Evolutionary conservation across 352 stramenopile genomes (phyloP), one percentile per base, ranked within the genome.

Genomic region (Phytophthora sp.): DNA sequence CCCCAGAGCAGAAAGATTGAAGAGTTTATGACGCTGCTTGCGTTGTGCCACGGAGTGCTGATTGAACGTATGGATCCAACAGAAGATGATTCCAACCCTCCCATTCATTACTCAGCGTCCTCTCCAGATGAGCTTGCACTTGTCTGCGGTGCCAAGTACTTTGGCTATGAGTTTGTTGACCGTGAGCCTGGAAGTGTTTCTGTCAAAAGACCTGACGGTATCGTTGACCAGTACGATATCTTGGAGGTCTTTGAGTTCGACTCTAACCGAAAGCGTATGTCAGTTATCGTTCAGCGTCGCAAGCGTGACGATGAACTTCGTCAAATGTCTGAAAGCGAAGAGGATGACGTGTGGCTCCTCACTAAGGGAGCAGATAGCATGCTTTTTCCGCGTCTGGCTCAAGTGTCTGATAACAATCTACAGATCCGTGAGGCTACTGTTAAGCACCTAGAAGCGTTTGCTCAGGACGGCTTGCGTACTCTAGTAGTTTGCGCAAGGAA

Each of bases 31-130:
- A 88, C 72, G 2, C 76, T 95, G 57, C 54, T 98, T 43, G 91
- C 89, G 15, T 61, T 98, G 12, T 98, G 93, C 39, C 94, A 99
- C 76, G 98, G 96, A 44, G 97, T 99, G 20, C 82, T 99, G 17
- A 96, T 99, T 17, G 97, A 99, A 59, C 92, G 90, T 26, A 62
- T 79, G 5, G 69, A 77, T 13, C 54, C 59, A 26, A 69, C 50
- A 13, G 72, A 77, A 56, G 56, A 74, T 12, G 56, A 73, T 32
- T 5, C 45, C 0, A 66, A 23, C 28, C 57, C 50, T 44, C 26
- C 54, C 8, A 76, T 89, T 31, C 60, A 79, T 20, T 97, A 97
- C 53, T 97, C 94, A 2, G 92, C 95, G 2, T 97, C 95, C 24
- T 98, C 89, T 8, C 87, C 88, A 0, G 87, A 95, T 72, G 88